These are phyloP conservation scores for Cichorium intybus DNA, from an alignment of 140 eudicot genomes.

Conservation along the genomic window DNA sequence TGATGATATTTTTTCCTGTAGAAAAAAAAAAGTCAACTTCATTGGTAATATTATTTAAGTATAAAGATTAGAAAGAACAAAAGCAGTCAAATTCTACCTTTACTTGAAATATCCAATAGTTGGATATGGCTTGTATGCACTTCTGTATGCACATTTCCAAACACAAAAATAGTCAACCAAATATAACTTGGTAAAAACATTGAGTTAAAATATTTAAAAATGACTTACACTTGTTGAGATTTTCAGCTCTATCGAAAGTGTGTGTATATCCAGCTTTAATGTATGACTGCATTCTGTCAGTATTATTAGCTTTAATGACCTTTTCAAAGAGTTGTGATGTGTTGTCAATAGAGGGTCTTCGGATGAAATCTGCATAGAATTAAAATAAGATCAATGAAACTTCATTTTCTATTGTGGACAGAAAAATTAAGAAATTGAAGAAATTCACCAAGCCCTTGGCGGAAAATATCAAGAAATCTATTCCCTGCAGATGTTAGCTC, in stretches of 20 bases:
- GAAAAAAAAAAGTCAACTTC: neutral
- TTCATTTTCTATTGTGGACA: neutral
- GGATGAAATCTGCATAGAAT: slow-evolving; percentile 46
- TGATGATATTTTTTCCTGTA: slow-evolving; percentile 47
- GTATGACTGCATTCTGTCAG: slow-evolving; percentile 58
- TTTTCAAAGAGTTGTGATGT: slow-evolving; percentile 53
- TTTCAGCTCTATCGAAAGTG: slow-evolving; percentile 39
- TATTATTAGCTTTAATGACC: slow-evolving; percentile 57
- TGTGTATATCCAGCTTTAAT: slow-evolving; percentile 62
- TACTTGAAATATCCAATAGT: slow-evolving; percentile 37
- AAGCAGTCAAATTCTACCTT: slow-evolving; percentile 35
- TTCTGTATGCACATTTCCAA: slow-evolving; percentile 45
- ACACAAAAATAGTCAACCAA: slow-evolving; percentile 22
- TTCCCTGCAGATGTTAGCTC: slow-evolving; percentile 54
- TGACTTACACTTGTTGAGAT: slow-evolving; percentile 63
- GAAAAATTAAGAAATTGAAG: neutral
- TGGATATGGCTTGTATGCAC: slow-evolving; percentile 60
- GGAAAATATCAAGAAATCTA: slow-evolving; percentile 53
- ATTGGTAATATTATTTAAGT: neutral
- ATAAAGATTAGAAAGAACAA: neutral
- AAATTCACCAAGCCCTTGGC: slow-evolving; percentile 63
- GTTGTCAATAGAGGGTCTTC: slow-evolving; percentile 55
- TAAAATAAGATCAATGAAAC: neutral
- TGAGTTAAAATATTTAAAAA: neutral
- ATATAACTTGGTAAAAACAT: slow-evolving; percentile 1